Percentiles rank a stretch among this genome's conserved stretches.
These are phyloP conservation scores for Suhomyces wounanorum DNA, from an alignment of 1,139 yeast species.

Conservation along the genomic window DNA sequence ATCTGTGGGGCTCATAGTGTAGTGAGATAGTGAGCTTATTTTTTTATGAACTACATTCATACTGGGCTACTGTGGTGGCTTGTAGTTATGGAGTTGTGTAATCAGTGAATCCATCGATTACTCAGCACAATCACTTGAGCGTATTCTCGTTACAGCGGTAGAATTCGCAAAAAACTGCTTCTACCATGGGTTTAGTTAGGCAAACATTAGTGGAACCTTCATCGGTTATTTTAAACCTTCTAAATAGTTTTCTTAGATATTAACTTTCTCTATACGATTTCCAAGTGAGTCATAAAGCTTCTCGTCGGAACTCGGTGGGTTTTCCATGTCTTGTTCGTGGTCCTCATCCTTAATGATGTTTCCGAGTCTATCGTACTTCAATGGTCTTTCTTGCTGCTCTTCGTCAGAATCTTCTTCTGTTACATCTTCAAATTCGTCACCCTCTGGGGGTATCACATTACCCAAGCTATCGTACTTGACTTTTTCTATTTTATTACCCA, in stretches of 20 bases:
- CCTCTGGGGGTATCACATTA: neutral
- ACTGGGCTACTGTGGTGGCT: no score
- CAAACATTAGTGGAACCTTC: no score
- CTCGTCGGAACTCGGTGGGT: slow-evolving; percentile 7
- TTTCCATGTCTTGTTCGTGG: neutral
- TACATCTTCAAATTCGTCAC: slow-evolving; percentile 6
- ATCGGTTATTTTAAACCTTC: no score
- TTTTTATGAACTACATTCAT: no score
- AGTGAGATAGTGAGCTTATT: no score
- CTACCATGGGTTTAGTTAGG: neutral
- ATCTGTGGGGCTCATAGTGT: neutral
- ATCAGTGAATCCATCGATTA: no score
- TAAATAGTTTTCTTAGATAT: neutral
- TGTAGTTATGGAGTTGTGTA: no score
- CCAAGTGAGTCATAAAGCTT: slow-evolving; percentile 9
- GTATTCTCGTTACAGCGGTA: no score
- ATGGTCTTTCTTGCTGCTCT: neutral
- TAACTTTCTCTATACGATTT: slow-evolving; percentile 3
- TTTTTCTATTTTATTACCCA: slow-evolving; percentile 14
- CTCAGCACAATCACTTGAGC: no score
- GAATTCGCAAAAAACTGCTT: no score
- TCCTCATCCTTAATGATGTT: slow-evolving; percentile 9
- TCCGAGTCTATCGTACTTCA: slow-evolving; percentile 13
- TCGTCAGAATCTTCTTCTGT: slow-evolving; percentile 6
- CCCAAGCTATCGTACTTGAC: slow-evolving; percentile 5